A percentile compares a stretch with the other conserved stretches of the same genome.
Conservation (phyloP, 331 rosid genomes). For the Pyrus hybrid region DNA sequence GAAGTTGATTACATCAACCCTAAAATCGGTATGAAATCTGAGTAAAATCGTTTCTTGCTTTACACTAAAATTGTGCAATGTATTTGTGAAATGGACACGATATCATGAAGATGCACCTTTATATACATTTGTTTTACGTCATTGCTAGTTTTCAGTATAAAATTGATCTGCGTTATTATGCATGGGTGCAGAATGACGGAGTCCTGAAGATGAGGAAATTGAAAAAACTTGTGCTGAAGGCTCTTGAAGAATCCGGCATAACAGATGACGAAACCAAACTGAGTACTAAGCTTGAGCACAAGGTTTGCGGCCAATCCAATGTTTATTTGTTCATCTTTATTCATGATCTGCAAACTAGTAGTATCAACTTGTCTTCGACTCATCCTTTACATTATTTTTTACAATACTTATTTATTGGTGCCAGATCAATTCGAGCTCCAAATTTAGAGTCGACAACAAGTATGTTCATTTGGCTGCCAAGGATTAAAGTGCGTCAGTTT, state of each 20-base stretch:
- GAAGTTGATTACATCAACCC: conserved; percentile 58
- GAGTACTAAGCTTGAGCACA: conserved; percentile 36
- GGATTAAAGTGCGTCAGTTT: conserved; percentile 25
- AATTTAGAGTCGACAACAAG: conserved; percentile 55
- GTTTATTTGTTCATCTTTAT: background rate
- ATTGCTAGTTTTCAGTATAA: background rate
- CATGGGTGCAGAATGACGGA: conserved; percentile 53
- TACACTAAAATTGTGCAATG: background rate
- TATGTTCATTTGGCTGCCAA: conserved; percentile 48
- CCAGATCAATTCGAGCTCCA: conserved; percentile 74
- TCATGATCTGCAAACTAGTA: background rate
- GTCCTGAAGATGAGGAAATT: conserved; percentile 60
- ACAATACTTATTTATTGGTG: background rate
- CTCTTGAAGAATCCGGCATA: conserved; percentile 49
- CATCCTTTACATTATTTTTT: background rate
- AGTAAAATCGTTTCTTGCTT: background rate
- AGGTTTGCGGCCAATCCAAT: conserved; percentile 30
- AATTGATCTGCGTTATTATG: background rate
- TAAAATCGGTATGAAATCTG: conserved; percentile 52
- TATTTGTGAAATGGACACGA: no score
- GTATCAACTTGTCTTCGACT: background rate
- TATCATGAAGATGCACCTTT: no score
- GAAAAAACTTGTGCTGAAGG: conserved; percentile 48
- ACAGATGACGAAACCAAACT: conserved; percentile 44
- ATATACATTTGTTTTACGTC: background rate